A percentile compares a stretch with the other conserved stretches of the same genome.
These are phyloP conservation scores for Botryococcus braunii DNA, from an alignment of 163 green algal genomes.

Conservation along the genomic window DNA sequence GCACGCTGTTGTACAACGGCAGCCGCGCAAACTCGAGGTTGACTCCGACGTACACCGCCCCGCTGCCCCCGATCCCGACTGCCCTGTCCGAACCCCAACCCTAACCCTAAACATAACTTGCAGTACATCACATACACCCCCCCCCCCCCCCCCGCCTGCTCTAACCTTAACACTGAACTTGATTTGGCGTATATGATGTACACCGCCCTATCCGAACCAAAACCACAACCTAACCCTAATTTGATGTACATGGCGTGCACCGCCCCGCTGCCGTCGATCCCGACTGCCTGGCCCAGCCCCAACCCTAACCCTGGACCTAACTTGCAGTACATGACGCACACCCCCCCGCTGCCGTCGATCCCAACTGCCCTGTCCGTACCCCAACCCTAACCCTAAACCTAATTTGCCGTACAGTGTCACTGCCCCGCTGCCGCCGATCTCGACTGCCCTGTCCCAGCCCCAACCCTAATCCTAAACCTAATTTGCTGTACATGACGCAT, in stretches of 20 bases:
- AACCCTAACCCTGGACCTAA: no score
- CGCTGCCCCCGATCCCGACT: constrained; percentile 61
- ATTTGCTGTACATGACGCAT: neutral
- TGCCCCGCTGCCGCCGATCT: no score
- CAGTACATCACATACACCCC: neutral
- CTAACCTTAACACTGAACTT: neutral
- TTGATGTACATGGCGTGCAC: no score
- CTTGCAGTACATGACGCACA: no score
- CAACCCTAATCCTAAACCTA: neutral
- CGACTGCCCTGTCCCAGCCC: neutral
- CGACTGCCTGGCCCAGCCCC: no score
- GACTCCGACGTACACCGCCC: constrained; percentile 77
- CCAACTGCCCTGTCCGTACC: constrained; percentile 35
- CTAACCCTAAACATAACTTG: neutral
- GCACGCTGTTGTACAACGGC: constrained; percentile 81
- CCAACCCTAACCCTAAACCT: neutral
- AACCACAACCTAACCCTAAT: neutral
- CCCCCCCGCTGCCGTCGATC: constrained; percentile 56
- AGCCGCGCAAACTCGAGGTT: constrained; percentile 86
- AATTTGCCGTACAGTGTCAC: neutral
- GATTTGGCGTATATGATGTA: neutral
- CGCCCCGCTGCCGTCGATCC: no score
- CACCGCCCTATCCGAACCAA: neutral
- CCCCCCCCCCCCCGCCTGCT: neutral
- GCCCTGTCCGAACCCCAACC: constrained; percentile 13